Evolutionary conservation across 345 rosid genomes (phyloP), one percentile per base, ranked within the genome.

Genomic region (Pugionium dolabratum): DNA sequence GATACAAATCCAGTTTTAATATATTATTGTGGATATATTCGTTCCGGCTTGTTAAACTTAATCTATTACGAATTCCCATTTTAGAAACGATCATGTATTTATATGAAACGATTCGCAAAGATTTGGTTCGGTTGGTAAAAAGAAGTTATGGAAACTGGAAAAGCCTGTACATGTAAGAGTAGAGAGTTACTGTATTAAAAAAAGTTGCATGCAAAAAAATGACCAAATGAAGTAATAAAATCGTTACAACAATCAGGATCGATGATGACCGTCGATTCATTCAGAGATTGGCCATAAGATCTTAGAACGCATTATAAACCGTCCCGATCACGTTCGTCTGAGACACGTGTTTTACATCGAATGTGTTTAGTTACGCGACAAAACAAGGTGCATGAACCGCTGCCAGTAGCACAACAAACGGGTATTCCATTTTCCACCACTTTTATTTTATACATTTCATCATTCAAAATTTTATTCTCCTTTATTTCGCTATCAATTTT

Each of bases 331-430:
- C 31, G 25, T 37, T 63, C 25, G 27, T 28, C 5, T 5, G 2
- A 6, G 1, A 56, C 51, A 63, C 69, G 41, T 74, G 78, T 51
- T 10, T 1, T 56, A 7, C 26, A 57, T 8, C 35, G 9, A 36
- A 0, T 56, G 56, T 58, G 9, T 8, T 26, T 11, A 4, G 33
- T 35, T 49, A 50, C 55, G 56, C 64, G 69, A 67, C 60, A 62
- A 41, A 60, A 18, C 62, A 72, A 76, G 76, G 68, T 79, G 71
- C 82, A 79, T 76, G 78, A 72, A 79, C 80, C 76, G 25, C 52
- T 72, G 59, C 62, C 54, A 43, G 25, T 11, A 56, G 52, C 50
- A 33, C 59, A 56, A 35, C 60, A 57, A 56, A 65, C 66, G 71
- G 45, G 54, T 6, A 35, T 72, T 58, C 33, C 70, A 64, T 56